Conservation (phyloP, 1,284 basidiomycete species). For the Tetrapyrgos nigripes region DNA sequence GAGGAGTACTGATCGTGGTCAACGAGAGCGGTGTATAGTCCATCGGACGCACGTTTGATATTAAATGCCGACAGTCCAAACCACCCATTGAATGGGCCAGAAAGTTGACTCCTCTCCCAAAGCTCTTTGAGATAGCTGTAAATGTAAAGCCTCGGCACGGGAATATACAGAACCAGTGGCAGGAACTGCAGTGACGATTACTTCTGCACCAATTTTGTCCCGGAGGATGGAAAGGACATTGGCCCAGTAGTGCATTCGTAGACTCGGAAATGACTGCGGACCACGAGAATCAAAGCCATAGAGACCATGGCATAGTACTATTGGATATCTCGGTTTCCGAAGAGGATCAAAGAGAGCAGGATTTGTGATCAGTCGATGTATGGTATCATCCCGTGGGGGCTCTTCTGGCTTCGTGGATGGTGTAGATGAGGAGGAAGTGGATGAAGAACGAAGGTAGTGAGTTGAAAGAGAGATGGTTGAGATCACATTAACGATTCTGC, state of each 20-base stretch:
- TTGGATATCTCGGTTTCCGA: slow-evolving; percentile 84
- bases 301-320: slow-evolving; percentile 95
- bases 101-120: slow-evolving; percentile 86
- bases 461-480: slow-evolving; percentile 70
- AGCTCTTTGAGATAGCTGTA: slow-evolving; percentile 73
- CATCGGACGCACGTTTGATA: slow-evolving; percentile 83
- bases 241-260: slow-evolving; percentile 96
- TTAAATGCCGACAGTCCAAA: slow-evolving; percentile 92
- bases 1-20: slow-evolving; percentile 93
- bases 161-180: slow-evolving; percentile 92
- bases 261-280: slow-evolving; percentile 74
- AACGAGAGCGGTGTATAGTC: slow-evolving; percentile 89
- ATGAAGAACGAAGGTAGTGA: slow-evolving; percentile 49
- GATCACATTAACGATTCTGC: slow-evolving; percentile 68
- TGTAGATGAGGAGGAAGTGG: background rate
- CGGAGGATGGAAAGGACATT: slow-evolving; percentile 86
- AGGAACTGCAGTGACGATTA: slow-evolving; percentile 95
- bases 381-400: slow-evolving; percentile 50
- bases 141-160: slow-evolving; percentile 82
- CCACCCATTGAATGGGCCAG: slow-evolving; percentile 98
- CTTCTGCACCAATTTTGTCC: slow-evolving; percentile 87
- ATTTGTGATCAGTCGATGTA: slow-evolving; percentile 77
- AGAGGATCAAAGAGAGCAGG: slow-evolving; percentile 79
- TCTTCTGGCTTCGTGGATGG: slow-evolving; percentile 13
- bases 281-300: slow-evolving; percentile 95